Percentiles rank a stretch among this genome's conserved stretches.
Conservation (phyloP, 306 rosid species). For the Potentilla sterilis region DNA sequence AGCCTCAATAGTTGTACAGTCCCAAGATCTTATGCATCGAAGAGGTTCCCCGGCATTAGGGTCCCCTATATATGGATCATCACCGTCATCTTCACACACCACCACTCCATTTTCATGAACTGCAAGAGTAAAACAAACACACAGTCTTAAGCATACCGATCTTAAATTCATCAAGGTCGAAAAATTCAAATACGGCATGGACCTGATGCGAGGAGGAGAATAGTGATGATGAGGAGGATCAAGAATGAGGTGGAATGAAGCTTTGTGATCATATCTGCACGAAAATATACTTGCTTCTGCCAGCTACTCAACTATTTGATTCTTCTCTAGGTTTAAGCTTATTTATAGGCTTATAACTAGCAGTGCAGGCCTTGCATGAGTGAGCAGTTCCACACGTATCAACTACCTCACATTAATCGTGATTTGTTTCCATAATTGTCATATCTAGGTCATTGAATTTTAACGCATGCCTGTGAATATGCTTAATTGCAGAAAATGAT, state of each 20-base stretch:
- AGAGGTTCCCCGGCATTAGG: neutral
- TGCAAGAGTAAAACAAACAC: neutral
- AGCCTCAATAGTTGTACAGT: neutral
- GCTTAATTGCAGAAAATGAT: neutral
- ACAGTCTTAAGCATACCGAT: neutral
- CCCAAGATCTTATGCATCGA: neutral
- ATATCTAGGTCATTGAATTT: neutral
- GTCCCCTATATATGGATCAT: neutral
- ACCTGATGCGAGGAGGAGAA: slow-evolving; percentile 7
- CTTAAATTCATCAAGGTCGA: neutral
- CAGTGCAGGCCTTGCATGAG: neutral
- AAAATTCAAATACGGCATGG: neutral
- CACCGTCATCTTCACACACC: neutral
- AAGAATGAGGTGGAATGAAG: neutral
- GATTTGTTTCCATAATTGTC: neutral
- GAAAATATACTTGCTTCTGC: neutral
- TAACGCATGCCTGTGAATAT: neutral
- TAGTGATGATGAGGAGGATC: neutral
- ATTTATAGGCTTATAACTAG: neutral
- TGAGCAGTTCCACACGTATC: neutral
- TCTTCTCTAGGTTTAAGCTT: neutral
- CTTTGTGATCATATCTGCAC: neutral
- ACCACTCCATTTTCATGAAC: slow-evolving; percentile 2
- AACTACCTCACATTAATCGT: neutral
- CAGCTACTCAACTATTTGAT: neutral